Conservation (phyloP, 2,329 filamentous ascomycete genomes). For the Cytospora piceae region DNA sequence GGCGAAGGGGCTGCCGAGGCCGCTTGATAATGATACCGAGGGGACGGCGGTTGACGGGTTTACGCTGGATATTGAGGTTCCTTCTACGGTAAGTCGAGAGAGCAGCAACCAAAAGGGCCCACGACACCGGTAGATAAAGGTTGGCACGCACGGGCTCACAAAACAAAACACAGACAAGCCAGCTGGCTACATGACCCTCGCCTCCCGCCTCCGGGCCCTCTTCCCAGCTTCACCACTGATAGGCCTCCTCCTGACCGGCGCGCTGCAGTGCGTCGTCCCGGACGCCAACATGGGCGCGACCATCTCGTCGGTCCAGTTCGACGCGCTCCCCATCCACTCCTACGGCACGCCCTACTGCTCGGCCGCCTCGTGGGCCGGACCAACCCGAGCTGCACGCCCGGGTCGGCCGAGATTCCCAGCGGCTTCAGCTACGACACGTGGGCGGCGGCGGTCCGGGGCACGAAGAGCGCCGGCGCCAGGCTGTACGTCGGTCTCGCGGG, state of each 20-base stretch:
- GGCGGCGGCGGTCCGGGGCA: slow-evolving; percentile 41
- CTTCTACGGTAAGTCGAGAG: slow-evolving; percentile 3
- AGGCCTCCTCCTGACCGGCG: slow-evolving; percentile 46
- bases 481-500: slow-evolving; percentile 51
- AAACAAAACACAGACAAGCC: not conserved
- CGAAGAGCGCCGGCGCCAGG: slow-evolving; percentile 47
- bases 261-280: slow-evolving; percentile 51
- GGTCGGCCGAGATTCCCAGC: slow-evolving; percentile 32
- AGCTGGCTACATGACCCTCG: slow-evolving; percentile 14
- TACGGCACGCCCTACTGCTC: slow-evolving; percentile 51
- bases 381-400: slow-evolving; percentile 37
- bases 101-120: not conserved
- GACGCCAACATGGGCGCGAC: slow-evolving; percentile 38
- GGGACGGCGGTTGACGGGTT: slow-evolving; percentile 45
- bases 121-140: not conserved
- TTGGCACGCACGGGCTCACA: not conserved
- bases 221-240: slow-evolving; percentile 31
- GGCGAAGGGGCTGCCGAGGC: slow-evolving; percentile 41
- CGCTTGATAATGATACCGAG: slow-evolving; percentile 41
- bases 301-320: slow-evolving; percentile 40
- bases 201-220: slow-evolving; percentile 38
- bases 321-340: slow-evolving; percentile 54
- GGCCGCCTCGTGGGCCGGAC: slow-evolving; percentile 39
- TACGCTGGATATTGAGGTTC: slow-evolving; percentile 48
- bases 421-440: slow-evolving; percentile 51